A percentile compares a stretch with the other conserved stretches of the same genome.
phyloP scores from a whole-genome alignment of 2,329 filamentous ascomycete genomes.

The Aspergillus sp. region DNA sequence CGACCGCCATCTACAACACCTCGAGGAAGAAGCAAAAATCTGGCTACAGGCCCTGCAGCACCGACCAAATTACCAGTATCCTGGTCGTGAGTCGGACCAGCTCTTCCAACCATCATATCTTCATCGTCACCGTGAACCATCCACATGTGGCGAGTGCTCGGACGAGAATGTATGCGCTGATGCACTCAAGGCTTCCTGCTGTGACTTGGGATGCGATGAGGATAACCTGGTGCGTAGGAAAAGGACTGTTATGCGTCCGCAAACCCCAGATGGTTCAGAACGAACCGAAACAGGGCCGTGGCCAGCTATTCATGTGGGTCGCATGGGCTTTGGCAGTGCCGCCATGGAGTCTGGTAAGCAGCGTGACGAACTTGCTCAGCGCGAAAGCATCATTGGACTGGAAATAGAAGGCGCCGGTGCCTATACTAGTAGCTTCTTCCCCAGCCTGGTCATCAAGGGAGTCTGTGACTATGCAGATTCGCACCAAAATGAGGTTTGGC shows the following conservation, averaged over 20 bases:
- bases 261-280: not conserved
- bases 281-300: not conserved
- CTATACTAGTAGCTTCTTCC: not conserved
- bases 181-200: constrained; percentile 4
- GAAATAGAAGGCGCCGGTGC: constrained; percentile 7
- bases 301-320: constrained; percentile 12
- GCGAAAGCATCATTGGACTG: not conserved
- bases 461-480: constrained; percentile 24
- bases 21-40: not conserved
- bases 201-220: constrained; percentile 12
- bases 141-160: not conserved
- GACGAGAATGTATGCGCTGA: constrained; percentile 18
- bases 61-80: not conserved
- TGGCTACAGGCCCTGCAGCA: not conserved
- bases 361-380: not conserved
- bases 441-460: constrained; percentile 15
- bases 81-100: not conserved
- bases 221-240: not conserved
- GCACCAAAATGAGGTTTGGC: constrained; percentile 23
- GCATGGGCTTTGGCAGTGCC: constrained; percentile 11
- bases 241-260: not conserved
- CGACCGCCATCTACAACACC: not conserved
- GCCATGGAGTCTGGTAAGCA: constrained; percentile 20
- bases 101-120: not conserved
- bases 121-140: not conserved